Conservation (phyloP, 768 basidiomycete species). For the Suillus lakei region DNA sequence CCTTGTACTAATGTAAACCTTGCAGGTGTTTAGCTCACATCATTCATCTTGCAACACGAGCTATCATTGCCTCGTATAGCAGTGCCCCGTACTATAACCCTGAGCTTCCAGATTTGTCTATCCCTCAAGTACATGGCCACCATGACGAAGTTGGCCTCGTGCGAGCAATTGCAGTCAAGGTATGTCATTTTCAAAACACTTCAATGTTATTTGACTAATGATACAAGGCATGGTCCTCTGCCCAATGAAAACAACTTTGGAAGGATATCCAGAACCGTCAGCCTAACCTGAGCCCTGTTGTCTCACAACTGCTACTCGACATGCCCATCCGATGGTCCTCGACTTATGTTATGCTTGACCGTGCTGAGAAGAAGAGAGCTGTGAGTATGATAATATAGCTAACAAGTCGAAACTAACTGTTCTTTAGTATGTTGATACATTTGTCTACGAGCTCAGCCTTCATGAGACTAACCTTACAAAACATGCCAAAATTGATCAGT, state of each 20-base stretch:
- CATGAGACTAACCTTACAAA: constrained; percentile 23
- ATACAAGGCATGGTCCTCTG: constrained; percentile 25
- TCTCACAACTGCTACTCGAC: constrained; percentile 26
- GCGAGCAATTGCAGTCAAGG: neutral
- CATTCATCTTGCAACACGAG: too few species aligned
- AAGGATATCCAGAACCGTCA: constrained; percentile 17
- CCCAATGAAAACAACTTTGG: constrained; percentile 29
- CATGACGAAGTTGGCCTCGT: constrained; percentile 27
- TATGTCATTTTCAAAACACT: too few species aligned
- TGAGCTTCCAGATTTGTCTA: constrained; percentile 6
- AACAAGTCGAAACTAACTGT: neutral
- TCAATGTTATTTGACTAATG: too few species aligned
- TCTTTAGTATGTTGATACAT: neutral
- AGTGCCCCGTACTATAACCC: too few species aligned
- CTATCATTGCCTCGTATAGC: too few species aligned
- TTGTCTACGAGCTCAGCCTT: neutral
- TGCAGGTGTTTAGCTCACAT: neutral
- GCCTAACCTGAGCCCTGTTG: neutral
- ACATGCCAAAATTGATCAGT: constrained; percentile 17
- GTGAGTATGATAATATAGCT: neutral
- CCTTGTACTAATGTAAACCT: neutral
- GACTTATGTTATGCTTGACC: constrained; percentile 23
- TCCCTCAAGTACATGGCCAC: neutral
- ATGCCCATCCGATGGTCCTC: constrained; percentile 41
- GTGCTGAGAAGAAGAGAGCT: constrained; percentile 18